These are phyloP conservation scores for Melastoma candidum DNA, from an alignment of 441 rosid species.

Conservation along the genomic window DNA sequence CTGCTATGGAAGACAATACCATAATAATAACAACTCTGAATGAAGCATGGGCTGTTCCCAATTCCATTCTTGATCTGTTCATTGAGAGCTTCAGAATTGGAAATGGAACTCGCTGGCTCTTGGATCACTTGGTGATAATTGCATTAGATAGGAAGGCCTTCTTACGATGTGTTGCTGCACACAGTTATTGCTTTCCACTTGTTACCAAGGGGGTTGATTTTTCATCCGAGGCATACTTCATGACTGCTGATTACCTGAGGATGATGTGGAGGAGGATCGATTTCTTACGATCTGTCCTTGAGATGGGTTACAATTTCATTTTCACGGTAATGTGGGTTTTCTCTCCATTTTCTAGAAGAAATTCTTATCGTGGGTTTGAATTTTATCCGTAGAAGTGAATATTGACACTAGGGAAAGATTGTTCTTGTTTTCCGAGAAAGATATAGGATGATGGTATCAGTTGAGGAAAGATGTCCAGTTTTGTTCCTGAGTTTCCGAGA, in stretches of 20 bases:
- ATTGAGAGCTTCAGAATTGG: constrained; percentile 63
- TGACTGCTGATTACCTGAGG: constrained; percentile 55
- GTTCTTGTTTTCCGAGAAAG: not conserved
- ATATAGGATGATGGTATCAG: not conserved
- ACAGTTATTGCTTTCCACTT: constrained; percentile 52
- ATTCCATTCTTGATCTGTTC: constrained; percentile 58
- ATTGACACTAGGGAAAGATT: not conserved
- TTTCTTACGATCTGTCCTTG: constrained; percentile 58
- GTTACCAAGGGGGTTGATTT: constrained; percentile 56
- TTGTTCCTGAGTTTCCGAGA: too few relatives aligned
- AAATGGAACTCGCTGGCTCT: constrained; percentile 36
- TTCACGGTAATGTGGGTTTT: constrained; percentile 52
- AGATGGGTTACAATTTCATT: constrained; percentile 69
- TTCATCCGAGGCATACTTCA: constrained; percentile 56
- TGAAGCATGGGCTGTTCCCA: constrained; percentile 73
- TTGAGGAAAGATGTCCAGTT: not conserved
- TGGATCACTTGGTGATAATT: constrained; percentile 65
- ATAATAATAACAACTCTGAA: constrained; percentile 72
- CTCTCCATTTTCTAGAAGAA: not conserved
- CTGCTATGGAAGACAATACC: constrained; percentile 53
- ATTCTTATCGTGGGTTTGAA: too few relatives aligned
- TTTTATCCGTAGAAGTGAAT: too few relatives aligned
- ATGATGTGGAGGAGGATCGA: constrained; percentile 90
- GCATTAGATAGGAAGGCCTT: constrained; percentile 63
- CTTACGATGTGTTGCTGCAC: constrained; percentile 35